These are phyloP conservation scores for Colletotrichum sp. DNA, from an alignment of 2,329 filamentous ascomycete genomes.

Conservation along the genomic window DNA sequence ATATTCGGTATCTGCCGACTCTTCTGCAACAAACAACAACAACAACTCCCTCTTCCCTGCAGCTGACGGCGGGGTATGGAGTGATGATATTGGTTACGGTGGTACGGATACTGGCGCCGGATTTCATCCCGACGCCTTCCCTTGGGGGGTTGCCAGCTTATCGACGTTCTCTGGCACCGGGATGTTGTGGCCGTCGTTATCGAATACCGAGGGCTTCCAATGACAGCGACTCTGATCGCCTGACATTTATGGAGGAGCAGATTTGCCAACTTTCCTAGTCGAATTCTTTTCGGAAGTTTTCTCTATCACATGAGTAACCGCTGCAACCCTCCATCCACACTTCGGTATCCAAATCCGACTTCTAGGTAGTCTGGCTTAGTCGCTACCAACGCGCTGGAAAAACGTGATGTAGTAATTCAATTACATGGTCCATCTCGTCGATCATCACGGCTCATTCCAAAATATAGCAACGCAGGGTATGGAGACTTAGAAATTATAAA, in stretches of 20 bases:
- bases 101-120: conserved; percentile 16
- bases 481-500: not conserved
- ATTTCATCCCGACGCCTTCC: conserved; percentile 19
- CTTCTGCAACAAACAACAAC: not conserved
- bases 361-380: not conserved
- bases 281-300: not conserved
- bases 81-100: not conserved
- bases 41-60: not conserved
- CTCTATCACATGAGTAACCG: not conserved
- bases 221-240: conserved; percentile 25
- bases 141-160: not conserved
- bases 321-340: not conserved
- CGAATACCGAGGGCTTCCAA: not conserved
- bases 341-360: not conserved
- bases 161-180: conserved; percentile 19
- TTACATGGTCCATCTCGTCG: not conserved
- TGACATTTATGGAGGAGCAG: not conserved
- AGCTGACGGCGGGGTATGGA: not conserved
- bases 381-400: not conserved
- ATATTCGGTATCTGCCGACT: not conserved
- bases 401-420: rapidly evolving
- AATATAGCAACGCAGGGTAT: not conserved
- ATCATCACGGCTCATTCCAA: not conserved
- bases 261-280: not conserved
- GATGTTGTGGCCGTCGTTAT: conserved; percentile 47